phyloP scores from a whole-genome alignment of 1,139 yeast species.

The Geotrichum phurueaensis region DNA sequence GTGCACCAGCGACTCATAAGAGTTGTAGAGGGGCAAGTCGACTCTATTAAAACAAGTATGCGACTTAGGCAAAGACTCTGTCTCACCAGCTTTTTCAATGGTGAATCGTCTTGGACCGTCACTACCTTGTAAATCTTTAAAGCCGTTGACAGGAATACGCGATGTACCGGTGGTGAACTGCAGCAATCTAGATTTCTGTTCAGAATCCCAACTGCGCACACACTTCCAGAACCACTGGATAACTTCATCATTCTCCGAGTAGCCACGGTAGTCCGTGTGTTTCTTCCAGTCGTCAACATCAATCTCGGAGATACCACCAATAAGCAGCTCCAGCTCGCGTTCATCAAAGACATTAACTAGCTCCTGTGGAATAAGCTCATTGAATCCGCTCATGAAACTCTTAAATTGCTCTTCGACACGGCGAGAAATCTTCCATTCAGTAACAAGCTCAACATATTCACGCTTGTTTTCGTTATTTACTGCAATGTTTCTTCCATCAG shows the following conservation, averaged over 20 bases:
- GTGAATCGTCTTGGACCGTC: conserved; percentile 99
- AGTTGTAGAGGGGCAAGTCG: conserved; percentile 78
- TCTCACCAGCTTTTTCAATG: conserved; percentile 94
- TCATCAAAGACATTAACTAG: conserved; percentile 94
- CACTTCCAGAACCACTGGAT: conserved; percentile 98
- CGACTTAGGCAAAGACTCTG: conserved; percentile 89
- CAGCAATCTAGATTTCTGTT: conserved; percentile 88
- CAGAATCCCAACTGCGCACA: conserved; percentile 90
- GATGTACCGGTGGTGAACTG: conserved; percentile 99
- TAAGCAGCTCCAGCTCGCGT: conserved; percentile 89
- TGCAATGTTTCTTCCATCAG: conserved; percentile 78
- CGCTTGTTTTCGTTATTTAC: conserved; percentile 93
- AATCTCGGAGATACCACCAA: conserved; percentile 97
- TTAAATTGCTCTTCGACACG: conserved; percentile 95
- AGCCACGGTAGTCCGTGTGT: conserved; percentile 97
- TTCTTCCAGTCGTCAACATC: conserved; percentile 98
- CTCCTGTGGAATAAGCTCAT: conserved; percentile 95
- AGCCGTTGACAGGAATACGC: conserved; percentile 97
- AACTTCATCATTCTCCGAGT: conserved; percentile 92
- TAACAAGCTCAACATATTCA: conserved; percentile 89
- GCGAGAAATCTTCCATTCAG: conserved; percentile 93
- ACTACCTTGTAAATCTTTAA: conserved; percentile 95
- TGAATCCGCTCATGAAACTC: conserved; percentile 97
- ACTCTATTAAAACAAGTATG: conserved; percentile 95
- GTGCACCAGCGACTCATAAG: conserved; percentile 68